Base-by-base conservation (phyloP, 2,329 filamentous ascomycete genomes). In the Pseudogymnoascus sp. region DNA sequence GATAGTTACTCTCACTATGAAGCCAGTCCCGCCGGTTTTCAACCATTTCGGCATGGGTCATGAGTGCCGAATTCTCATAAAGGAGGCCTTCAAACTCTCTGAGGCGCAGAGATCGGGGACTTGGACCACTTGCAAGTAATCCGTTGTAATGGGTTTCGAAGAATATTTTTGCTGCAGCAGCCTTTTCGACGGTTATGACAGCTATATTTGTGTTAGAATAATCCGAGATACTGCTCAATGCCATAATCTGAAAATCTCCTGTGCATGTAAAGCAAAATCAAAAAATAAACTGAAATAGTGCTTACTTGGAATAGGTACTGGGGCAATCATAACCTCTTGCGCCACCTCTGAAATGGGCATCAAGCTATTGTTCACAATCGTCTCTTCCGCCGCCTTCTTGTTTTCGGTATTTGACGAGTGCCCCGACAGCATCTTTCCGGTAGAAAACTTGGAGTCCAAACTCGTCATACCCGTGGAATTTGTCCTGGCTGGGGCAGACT, bases 81-180 rank as follows among this genome's bases (percentile, higher is more conserved):
- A 97, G 78, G 29, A 85, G 81, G 7, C 78, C 76, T 69, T 92
- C 87, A 21, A 93, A 76, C 59, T 84, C 80, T 39, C 81, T 78
- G 35, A 82, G 79, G 3, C 90, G 84, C 61, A 86, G 71, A 1
- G 82, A 81, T 0, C 90, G 84, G 61, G 85, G 79, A 3, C 81
- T 83, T 1, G 79, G 76, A 2, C 77, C 77, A 27, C 78, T 78
- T 4, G 77, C 75, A 2, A 91, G 78, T 6, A 91, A 73, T n/a
- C 85, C 78, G 68, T 92, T 88, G 77, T 90, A 97, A 69, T 92
- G 84, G 0, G 86, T 91, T 73, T 97, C 94, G 8, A 97, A 81
- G 68, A 86, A 95, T 17, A 95, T 84, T 73, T 96, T 97, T 44
- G 91, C 88, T 0, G 90, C 88, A 0, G 91, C 86, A 2, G 87